These are phyloP conservation scores for Chrysosporium keratinophilum DNA, from an alignment of 2,329 filamentous ascomycete genomes.

Conservation along the genomic window DNA sequence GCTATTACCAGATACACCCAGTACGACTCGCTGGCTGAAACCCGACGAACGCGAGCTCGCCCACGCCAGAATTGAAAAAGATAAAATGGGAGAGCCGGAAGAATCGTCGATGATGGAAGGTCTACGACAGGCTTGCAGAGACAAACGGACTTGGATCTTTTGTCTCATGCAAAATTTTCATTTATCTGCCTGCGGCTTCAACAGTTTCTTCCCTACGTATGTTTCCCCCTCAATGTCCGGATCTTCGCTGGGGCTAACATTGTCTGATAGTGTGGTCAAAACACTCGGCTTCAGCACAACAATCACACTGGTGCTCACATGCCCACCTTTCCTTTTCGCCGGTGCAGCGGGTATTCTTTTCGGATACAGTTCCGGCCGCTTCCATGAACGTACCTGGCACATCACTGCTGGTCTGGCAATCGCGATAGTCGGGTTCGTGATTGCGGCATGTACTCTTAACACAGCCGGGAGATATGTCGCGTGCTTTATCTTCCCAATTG, in stretches of 20 bases:
- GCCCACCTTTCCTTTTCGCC: slow-evolving; percentile 44
- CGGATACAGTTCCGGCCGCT: slow-evolving; percentile 42
- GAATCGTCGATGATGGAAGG: slow-evolving; percentile 41
- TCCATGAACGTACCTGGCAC: slow-evolving; percentile 28
- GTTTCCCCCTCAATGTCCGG: slow-evolving; percentile 4
- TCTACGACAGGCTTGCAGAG: slow-evolving; percentile 40
- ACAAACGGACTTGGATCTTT: slow-evolving; percentile 46
- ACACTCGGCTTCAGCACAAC: slow-evolving; percentile 41
- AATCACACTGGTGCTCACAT: slow-evolving; percentile 42
- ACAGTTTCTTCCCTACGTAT: slow-evolving; percentile 32
- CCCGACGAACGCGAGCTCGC: slow-evolving; percentile 33
- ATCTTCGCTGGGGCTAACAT: slow-evolving; percentile 35
- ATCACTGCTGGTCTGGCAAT: slow-evolving; percentile 20
- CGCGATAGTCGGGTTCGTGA: slow-evolving; percentile 25
- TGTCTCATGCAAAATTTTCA: slow-evolving; percentile 49
- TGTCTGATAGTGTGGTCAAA: slow-evolving; percentile 39
- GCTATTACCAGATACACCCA: slow-evolving; percentile 17
- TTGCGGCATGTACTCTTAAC: slow-evolving; percentile 23
- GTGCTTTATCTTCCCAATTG: slow-evolving; percentile 26
- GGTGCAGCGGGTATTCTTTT: slow-evolving; percentile 39
- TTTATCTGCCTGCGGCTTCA: slow-evolving; percentile 44
- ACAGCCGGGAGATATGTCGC: slow-evolving; percentile 26
- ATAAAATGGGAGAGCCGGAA: slow-evolving; percentile 42
- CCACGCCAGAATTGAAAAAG: slow-evolving; percentile 40
- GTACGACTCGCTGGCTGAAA: slow-evolving; percentile 17